Base-by-base conservation (phyloP, 1,284 basidiomycete species). In the Ustilago esculenta region DNA sequence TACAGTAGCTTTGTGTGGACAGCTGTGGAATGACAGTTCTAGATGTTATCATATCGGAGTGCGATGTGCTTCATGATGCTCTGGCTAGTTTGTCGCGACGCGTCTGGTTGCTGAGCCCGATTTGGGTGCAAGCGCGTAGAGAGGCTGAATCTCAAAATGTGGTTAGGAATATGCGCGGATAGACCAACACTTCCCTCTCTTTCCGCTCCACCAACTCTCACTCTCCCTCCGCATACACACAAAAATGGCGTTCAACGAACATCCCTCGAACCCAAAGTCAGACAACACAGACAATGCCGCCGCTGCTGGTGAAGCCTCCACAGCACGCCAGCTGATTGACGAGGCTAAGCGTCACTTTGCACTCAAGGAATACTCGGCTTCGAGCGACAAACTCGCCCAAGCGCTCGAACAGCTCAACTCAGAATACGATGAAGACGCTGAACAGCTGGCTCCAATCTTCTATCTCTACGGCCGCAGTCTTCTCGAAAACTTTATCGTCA, bases 401-500 rank as follows among this genome's bases (percentile, higher is more conserved):
- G 76, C 71, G 2, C 70, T 81, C 20, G 78, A 81, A 23, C 29
- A 55, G 23, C 65, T 81, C 35, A 53, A 67, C 23, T 41, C 67
- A 0, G 21, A 44, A 5, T 67, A 76, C 24, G 69, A 52, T 2
- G 77, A 80, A 42, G 72, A 81, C 33, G 64, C 75, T 14, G 65
- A 76, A 12, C 41, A 69, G 34, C 51, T 81, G 0, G 79, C 78
- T 3, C 79, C 79, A 17, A 44, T 81, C 8, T 46, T 80, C 33
- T 75, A 81, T 39, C 68, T 64, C 14, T 81, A 81, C 52, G 79
- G 79, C n/a, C 54, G 66, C 7, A 71, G 73, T 18, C 47, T 81
- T 33, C 67, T 81, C 3, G 78, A 80, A 36, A 71, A 74, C 49
- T 73, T 70, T 17, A 79, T 81, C 42, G 18, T 68, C 47, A 75